Evolutionary conservation across 768 basidiomycete species (phyloP).

Genomic region (Xanthoconium stramineum): DNA sequence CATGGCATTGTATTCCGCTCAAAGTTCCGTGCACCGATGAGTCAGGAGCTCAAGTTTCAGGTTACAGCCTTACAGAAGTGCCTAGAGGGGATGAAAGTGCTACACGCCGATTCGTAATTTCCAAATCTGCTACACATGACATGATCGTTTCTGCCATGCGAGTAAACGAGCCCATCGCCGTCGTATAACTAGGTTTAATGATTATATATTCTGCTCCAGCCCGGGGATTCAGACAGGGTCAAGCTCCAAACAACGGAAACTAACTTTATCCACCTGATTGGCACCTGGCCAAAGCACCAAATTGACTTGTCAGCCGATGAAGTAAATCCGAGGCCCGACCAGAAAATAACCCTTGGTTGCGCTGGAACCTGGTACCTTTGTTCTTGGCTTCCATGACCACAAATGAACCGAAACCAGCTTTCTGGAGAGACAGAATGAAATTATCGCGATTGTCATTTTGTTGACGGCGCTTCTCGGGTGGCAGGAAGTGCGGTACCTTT

Average conservation of each 20-base stretch:
- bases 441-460: too few species aligned
- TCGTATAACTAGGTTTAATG: slow-evolving; percentile 2
- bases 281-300: not conserved
- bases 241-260: slow-evolving; percentile 1
- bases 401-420: too few species aligned
- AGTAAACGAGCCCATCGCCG: not conserved
- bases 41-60: not conserved
- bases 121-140: not conserved
- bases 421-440: too few species aligned
- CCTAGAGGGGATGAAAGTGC: not conserved
- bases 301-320: slow-evolving; percentile 6
- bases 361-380: not conserved
- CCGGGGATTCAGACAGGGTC: slow-evolving; percentile 3
- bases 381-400: not conserved
- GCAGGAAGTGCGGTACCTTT: not conserved
- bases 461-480: not conserved
- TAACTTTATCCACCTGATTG: slow-evolving; percentile 7
- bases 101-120: not conserved
- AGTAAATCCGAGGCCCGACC: slow-evolving; percentile 9
- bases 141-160: slow-evolving; percentile 1
- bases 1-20: not conserved
- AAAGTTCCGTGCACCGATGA: not conserved
- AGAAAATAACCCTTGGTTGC: not conserved
- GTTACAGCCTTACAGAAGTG: not conserved
- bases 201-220: not conserved